These are phyloP conservation scores for Suillus cothurnatus DNA, from an alignment of 768 basidiomycete species.

Conservation along the genomic window DNA sequence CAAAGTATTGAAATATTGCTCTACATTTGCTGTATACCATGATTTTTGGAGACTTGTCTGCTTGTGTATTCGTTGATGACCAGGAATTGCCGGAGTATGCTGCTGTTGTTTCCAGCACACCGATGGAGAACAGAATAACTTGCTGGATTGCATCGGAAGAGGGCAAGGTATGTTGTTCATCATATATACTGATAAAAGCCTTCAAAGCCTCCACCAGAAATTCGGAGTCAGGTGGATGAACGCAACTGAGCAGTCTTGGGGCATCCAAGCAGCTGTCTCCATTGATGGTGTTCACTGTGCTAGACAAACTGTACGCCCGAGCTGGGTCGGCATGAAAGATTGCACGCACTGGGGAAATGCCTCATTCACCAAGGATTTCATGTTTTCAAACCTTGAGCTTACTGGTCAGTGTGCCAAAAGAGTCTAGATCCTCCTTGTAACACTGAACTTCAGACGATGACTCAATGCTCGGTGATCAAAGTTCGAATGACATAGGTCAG, in stretches of 20 bases:
- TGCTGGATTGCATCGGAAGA: slow-evolving; percentile 28
- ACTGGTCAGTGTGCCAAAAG: slow-evolving; percentile 14
- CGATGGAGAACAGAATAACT: slow-evolving; percentile 11
- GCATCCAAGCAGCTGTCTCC: not conserved
- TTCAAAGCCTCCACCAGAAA: not conserved
- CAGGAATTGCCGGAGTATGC: slow-evolving; percentile 19
- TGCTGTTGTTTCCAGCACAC: slow-evolving; percentile 3
- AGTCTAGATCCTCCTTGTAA: not conserved
- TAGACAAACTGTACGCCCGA: accelerated
- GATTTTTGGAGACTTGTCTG: slow-evolving; percentile 19
- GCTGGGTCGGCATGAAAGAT: not conserved
- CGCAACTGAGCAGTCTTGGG: not conserved
- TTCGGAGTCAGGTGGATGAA: slow-evolving; percentile 14
- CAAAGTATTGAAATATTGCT: not conserved
- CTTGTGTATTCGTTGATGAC: slow-evolving; percentile 16
- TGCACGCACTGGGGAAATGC: not conserved
- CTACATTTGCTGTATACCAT: slow-evolving; percentile 5
- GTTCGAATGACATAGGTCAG: slow-evolving; percentile 17
- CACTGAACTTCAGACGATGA: slow-evolving; percentile 22
- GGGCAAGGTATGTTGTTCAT: slow-evolving; percentile 18
- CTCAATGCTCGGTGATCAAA: slow-evolving; percentile 13
- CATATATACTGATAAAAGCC: not conserved
- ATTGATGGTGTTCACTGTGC: slow-evolving; percentile 15
- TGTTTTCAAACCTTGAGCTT: slow-evolving; percentile 22
- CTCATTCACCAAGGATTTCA: slow-evolving; percentile 6